phyloP scores from a whole-genome alignment of 129 eudicot genomes.

The Chrysanthemum seticuspe region DNA sequence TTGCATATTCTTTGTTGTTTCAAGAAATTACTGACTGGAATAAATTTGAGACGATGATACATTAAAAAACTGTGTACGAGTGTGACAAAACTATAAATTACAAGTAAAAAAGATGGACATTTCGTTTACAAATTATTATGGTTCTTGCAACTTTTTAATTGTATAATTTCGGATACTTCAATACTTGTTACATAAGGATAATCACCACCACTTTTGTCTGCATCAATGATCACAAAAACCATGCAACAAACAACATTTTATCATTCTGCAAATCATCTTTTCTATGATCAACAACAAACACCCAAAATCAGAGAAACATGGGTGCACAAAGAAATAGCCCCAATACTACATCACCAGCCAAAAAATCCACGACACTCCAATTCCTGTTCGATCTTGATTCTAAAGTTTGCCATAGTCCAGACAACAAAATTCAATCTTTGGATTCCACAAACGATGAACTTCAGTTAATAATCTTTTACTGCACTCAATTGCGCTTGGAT shows the following conservation, averaged over 20 bases:
- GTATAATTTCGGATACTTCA: slow-evolving; percentile 40
- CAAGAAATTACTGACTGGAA: too few relatives aligned
- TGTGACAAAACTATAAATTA: not conserved
- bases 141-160: not conserved
- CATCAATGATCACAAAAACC: slow-evolving; percentile 22
- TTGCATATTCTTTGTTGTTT: too few relatives aligned
- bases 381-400: slow-evolving; percentile 59
- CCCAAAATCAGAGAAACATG: slow-evolving; percentile 32
- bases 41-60: too few relatives aligned
- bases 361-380: slow-evolving; percentile 44
- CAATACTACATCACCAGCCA: slow-evolving; percentile 22
- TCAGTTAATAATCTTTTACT: slow-evolving; percentile 40
- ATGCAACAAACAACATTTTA: slow-evolving; percentile 16
- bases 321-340: slow-evolving; percentile 42
- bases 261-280: slow-evolving; percentile 21
- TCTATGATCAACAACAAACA: not conserved
- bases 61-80: not conserved
- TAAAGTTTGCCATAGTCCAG: not conserved
- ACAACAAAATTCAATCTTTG: not conserved
- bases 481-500: slow-evolving; percentile 39
- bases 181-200: slow-evolving; percentile 32
- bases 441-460: slow-evolving; percentile 48
- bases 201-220: slow-evolving; percentile 32
- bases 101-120: not conserved
- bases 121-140: not conserved